These are phyloP conservation scores for Huntiella omanensis DNA, from an alignment of 2,329 filamentous ascomycete species.

Conservation along the genomic window DNA sequence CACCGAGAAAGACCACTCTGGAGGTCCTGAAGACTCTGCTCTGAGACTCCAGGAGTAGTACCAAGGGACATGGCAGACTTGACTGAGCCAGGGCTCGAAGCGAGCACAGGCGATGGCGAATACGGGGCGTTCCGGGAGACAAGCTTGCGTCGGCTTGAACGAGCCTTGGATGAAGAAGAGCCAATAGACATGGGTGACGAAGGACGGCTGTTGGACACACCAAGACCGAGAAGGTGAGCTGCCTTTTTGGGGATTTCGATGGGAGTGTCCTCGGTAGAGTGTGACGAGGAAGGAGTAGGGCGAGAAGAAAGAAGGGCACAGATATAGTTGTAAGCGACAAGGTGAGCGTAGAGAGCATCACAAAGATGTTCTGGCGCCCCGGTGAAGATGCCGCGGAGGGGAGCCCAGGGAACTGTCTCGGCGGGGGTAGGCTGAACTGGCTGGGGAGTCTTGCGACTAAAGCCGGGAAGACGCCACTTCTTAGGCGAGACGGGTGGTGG, in stretches of 20 bases:
- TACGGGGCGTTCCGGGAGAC: neutral
- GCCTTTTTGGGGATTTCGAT: conserved; percentile 32
- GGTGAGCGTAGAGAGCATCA: conserved; percentile 39
- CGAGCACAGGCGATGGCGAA: neutral
- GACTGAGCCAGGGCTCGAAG: conserved; percentile 12
- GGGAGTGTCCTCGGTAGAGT: conserved; percentile 9
- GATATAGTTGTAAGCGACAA: conserved; percentile 41
- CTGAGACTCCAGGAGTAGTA: too few species aligned
- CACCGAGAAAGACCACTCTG: conserved; percentile 31
- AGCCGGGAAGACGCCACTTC: conserved; percentile 9
- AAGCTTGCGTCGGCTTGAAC: neutral
- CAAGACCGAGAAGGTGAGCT: conserved; percentile 30
- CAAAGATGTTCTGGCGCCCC: conserved; percentile 34
- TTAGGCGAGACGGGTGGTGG: neutral
- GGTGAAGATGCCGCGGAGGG: conserved; percentile 34
- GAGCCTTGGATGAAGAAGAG: neutral
- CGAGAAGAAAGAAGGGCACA: conserved; percentile 16
- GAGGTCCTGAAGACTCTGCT: conserved; percentile 19
- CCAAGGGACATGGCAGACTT: conserved; percentile 13
- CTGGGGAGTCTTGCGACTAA: neutral
- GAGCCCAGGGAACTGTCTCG: conserved; percentile 20
- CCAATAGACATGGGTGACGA: conserved; percentile 13
- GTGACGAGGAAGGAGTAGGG: conserved; percentile 8
- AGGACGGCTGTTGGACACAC: conserved; percentile 12
- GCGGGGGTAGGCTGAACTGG: neutral